Conservation (phyloP, 495 filamentous ascomycete genomes). For the Elasticomyces elasticus region DNA sequence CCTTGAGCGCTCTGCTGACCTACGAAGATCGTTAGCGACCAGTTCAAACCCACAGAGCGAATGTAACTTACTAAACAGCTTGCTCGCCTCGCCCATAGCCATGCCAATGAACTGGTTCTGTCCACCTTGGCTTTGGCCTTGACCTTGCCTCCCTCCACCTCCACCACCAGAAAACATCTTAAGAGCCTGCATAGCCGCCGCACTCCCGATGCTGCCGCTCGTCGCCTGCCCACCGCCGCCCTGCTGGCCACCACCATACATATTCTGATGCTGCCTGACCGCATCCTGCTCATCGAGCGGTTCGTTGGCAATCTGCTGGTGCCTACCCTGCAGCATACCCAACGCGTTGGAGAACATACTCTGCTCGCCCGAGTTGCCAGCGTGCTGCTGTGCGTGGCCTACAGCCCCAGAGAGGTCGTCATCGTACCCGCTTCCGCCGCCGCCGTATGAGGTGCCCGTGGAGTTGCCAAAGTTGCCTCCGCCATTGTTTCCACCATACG, state of each 20-base stretch:
- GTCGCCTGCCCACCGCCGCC: conserved; percentile 14
- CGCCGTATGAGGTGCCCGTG: conserved; percentile 31
- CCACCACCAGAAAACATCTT: conserved; percentile 49
- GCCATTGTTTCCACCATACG: conserved; percentile 5
- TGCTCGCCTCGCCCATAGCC: conserved; percentile 58
- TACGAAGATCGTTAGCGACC: background rate
- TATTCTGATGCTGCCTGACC: conserved; percentile 45
- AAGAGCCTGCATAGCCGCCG: conserved; percentile 54
- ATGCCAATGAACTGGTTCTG: conserved; percentile 56
- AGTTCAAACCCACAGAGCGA: background rate
- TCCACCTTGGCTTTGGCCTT: conserved; percentile 32
- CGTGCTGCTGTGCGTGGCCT: conserved; percentile 40
- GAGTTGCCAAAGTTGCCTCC: conserved; percentile 21
- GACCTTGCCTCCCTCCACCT: conserved; percentile 21
- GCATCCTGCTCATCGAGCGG: conserved; percentile 49
- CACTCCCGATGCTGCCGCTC: conserved; percentile 42
- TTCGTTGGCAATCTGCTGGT: conserved; percentile 32
- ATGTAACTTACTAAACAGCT: conserved; percentile 53
- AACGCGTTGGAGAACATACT: conserved; percentile 43
- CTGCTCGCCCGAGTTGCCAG: conserved; percentile 38
- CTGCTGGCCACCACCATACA: conserved; percentile 38
- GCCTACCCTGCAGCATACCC: conserved; percentile 39
- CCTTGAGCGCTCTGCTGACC: conserved; percentile 19
- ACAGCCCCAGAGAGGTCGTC: conserved; percentile 41
- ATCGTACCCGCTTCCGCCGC: conserved; percentile 24